These are phyloP conservation scores for Termitomyces sp. DNA, from an alignment of 768 basidiomycete species.

Conservation along the genomic window DNA sequence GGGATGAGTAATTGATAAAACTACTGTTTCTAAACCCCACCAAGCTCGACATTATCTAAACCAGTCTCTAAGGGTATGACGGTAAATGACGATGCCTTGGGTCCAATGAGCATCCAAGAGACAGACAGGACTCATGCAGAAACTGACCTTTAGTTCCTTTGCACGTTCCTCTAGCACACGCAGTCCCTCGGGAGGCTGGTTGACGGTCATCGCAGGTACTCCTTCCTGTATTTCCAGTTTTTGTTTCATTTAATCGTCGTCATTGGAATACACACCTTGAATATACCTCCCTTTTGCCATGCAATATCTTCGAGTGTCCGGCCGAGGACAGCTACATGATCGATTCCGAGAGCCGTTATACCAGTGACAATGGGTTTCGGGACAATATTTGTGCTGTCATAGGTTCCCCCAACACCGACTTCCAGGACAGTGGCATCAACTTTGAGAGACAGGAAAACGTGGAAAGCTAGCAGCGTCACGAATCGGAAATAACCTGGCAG, in stretches of 20 bases:
- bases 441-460: constrained; percentile 76
- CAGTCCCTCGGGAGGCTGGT: constrained; percentile 67
- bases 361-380: constrained; percentile 89
- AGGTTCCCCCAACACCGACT: constrained; percentile 92
- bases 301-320: constrained; percentile 88
- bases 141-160: constrained; percentile 54
- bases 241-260: background rate
- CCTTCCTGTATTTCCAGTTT: constrained; percentile 42
- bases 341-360: constrained; percentile 85
- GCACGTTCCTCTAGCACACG: constrained; percentile 65
- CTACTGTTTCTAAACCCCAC: constrained; percentile 26
- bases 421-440: constrained; percentile 92
- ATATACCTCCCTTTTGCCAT: constrained; percentile 95
- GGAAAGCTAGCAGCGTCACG: constrained; percentile 87
- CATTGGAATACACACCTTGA: constrained; percentile 52
- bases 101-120: background rate
- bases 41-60: constrained; percentile 55
- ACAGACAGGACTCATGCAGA: background rate
- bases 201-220: constrained; percentile 81
- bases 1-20: background rate
- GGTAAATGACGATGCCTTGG: constrained; percentile 2
- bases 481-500: constrained; percentile 96
- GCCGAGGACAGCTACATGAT: constrained; percentile 85
- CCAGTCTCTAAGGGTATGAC: constrained; percentile 43
- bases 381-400: constrained; percentile 95